Evolutionary conservation across 345 rosid species (phyloP), one percentile per base, ranked within the genome.

Genomic region (Zanthoxylum bungeanum): DNA sequence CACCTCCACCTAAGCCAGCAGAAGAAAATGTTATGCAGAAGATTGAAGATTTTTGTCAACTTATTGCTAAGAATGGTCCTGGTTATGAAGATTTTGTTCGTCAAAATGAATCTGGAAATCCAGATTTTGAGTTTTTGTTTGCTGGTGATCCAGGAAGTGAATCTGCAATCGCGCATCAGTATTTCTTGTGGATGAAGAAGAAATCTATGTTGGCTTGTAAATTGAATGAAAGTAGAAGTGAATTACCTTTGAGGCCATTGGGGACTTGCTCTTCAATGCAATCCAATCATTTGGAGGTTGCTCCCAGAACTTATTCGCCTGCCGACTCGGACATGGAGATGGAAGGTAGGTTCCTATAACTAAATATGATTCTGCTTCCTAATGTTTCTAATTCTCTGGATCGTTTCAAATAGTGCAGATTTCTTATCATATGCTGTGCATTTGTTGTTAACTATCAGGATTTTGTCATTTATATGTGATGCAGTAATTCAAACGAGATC

Each of bases 241-340:
- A 31, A 69, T 39, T 61, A 21, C 42, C 49, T 44, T 21, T 49
- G 50, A 64, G 75, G 65, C 69, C 76, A 50, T 73, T 62, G 52
- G 84, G 65, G 62, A 53, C 66, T 7, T 69, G 47, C 40, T 40
- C 64, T 44, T 64, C 72, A 28, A 22, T 21, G 58, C 74, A 75
- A 40, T 42, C 69, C 6, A 64, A 69, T 28, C 52, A 51, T 44
- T 66, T 68, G 30, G 44, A 33, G 51, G 34, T 51, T 72, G 65
- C 76, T 6, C 39, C 76, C 57, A 77, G 22, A 57, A 52, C 82
- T 30, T 65, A 75, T 64, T 75, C 76, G 3, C 73, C 74, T 76
- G 64, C 73, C 61, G 89, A 86, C 80, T 89, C 92, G 63, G 94
- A 91, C 83, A 89, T 87, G 91, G 97, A 91, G 78, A 91, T 91